Base-by-base conservation (phyloP, 2,329 filamentous ascomycete species). In the Shiraia sp. region DNA sequence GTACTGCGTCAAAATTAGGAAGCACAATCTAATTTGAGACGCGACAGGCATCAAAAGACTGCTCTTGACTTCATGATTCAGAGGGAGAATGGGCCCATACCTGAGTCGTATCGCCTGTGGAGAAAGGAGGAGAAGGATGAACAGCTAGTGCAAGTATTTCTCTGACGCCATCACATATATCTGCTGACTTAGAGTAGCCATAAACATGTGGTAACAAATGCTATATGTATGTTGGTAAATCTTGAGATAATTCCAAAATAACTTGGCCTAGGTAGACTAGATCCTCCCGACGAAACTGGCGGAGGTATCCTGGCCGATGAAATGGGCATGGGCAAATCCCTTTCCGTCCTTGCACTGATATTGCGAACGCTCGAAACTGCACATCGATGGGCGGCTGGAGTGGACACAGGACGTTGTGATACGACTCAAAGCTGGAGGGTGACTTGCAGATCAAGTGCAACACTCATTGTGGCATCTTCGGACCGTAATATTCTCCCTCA, bases 261-360 rank as follows among this genome's bases (percentile, higher is more conserved):
- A n/a, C n/a, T n/a, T n/a, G n/a, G n/a, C 4, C 7, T 2, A 49
- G 46, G 39, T 10, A 36, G 40, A 26, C 26, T 49, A n/a, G 42
- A 49, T 4, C 53, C 50, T 1, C 31, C 28, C 8, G 65, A 40
- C 4, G 37, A 70, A 32, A 64, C 47, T 2, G 63, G 65, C 10
- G 74, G 66, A 26, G 78, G 77, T 0, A 76, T 83, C n/a, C 52
- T 83, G 2, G 79, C 79, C 0, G 80, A 83, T 52, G 79, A 82
- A 43, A 83, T 82, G 79, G 80, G 80, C 0, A 73, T 82, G 68
- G 80, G 80, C 0, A 83, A 83, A 51, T 76, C 79, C 0, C 65
- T 81, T 6, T 76, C 77, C 2, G 73, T 78, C 0, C 68, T 82
- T 8, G 74, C 77, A 0, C 57, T 80, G 0, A 70, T 80, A 14